Conservation (phyloP, 306 rosid species). For the Sphenostylis stenocarpa region DNA sequence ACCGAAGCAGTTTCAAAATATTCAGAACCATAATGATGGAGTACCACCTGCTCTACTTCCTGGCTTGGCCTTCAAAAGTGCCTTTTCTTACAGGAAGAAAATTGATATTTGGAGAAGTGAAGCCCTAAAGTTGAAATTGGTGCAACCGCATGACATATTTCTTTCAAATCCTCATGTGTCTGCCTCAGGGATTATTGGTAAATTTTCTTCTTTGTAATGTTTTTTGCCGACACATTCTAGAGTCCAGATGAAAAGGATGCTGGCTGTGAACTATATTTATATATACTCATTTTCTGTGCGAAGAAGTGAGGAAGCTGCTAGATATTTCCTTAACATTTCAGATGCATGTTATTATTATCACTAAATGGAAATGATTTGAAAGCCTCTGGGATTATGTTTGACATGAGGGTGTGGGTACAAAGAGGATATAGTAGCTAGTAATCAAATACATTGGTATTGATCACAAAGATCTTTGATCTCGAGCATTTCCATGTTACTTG, state of each 20-base stretch:
- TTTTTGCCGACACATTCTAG: background rate
- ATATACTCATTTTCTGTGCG: background rate
- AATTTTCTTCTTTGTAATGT: slow-evolving; percentile 23
- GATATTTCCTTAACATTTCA: background rate
- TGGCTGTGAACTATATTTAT: background rate
- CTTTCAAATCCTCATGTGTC: slow-evolving; percentile 75
- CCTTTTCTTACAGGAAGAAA: slow-evolving; percentile 61
- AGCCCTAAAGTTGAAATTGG: slow-evolving; percentile 60
- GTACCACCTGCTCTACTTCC: slow-evolving; percentile 69
- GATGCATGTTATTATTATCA: background rate
- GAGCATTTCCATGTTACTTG: background rate
- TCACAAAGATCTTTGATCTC: background rate
- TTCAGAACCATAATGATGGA: slow-evolving; percentile 32
- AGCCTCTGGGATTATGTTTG: background rate
- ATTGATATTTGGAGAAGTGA: slow-evolving; percentile 75
- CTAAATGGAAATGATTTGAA: background rate
- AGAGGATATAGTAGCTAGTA: background rate
- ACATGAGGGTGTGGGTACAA: background rate
- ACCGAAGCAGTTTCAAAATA: slow-evolving; percentile 52
- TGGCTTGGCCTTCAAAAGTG: slow-evolving; percentile 72
- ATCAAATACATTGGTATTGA: background rate
- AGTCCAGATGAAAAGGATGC: background rate
- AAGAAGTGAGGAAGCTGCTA: slow-evolving; percentile 23
- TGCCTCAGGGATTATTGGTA: slow-evolving; percentile 78
- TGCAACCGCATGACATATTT: slow-evolving; percentile 76